Conservation (phyloP, 495 filamentous ascomycete species). For the Eremomyces bilateralis region DNA sequence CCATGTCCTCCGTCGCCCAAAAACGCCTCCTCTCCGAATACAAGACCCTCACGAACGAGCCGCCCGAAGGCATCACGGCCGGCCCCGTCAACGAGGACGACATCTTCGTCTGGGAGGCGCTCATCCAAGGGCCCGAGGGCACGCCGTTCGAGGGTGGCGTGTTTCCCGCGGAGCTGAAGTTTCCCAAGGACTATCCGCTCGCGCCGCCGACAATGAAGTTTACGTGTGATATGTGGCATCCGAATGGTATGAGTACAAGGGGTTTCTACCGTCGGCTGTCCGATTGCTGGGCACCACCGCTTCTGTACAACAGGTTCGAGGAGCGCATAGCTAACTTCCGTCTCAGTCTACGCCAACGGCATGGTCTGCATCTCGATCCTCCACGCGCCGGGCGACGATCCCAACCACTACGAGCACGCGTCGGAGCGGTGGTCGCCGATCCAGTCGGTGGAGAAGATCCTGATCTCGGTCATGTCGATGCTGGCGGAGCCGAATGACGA, state of each 20-base stretch:
- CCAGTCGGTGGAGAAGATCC: conserved; percentile 93
- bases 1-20: conserved; percentile 51
- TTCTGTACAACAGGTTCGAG: conserved; percentile 1
- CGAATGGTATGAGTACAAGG: conserved; percentile 50
- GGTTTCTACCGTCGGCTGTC: conserved; percentile 1
- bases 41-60: conserved; percentile 60
- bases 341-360: conserved; percentile 69
- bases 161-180: conserved; percentile 83
- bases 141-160: conserved; percentile 92
- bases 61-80: conserved; percentile 84
- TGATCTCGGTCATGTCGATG: conserved; percentile 98
- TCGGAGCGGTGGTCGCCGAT: conserved; percentile 92
- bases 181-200: conserved; percentile 89
- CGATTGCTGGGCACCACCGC: too few relatives aligned
- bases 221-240: conserved; percentile 79
- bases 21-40: conserved; percentile 97
- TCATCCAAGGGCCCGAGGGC: conserved; percentile 86
- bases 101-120: conserved; percentile 87
- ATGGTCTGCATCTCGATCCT: conserved; percentile 95
- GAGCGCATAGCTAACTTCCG: conserved; percentile 2
- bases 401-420: conserved; percentile 95
- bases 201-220: conserved; percentile 92
- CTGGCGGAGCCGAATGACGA: conserved; percentile 96
- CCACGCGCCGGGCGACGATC: conserved; percentile 94
- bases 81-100: conserved; percentile 88